Conservation (phyloP, 441 rosid species). For the Euphorbia schlechtendalii region DNA sequence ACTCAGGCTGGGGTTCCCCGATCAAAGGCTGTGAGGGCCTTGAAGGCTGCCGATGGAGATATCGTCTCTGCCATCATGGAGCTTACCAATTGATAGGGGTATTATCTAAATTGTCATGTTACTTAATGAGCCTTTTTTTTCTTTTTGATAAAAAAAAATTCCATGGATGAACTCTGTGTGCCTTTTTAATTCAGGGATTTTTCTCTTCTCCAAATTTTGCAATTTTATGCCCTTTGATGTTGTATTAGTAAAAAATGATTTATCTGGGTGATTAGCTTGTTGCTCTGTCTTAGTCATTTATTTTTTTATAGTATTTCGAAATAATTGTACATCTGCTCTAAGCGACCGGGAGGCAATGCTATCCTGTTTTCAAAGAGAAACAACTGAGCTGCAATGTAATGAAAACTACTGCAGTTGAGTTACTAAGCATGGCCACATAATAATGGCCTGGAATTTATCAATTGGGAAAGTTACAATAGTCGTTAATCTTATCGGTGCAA, state of each 20-base stretch:
- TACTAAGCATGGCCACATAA: too few relatives aligned
- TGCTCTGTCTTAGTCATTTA: too few relatives aligned
- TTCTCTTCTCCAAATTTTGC: constrained; percentile 16
- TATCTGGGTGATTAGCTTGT: constrained; percentile 6
- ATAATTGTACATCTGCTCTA: background rate
- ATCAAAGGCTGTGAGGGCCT: constrained; percentile 64
- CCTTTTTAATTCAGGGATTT: background rate
- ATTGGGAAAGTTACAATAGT: too few relatives aligned
- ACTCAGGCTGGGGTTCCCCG: constrained; percentile 77
- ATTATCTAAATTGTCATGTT: constrained; percentile 7
- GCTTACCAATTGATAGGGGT: constrained; percentile 49
- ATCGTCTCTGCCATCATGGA: constrained; percentile 86
- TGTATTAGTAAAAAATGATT: constrained; percentile 8
- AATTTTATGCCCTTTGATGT: constrained; percentile 11
- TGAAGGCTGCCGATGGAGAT: constrained; percentile 70
- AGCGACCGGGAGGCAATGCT: too few relatives aligned
- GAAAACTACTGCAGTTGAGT: too few relatives aligned
- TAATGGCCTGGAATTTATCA: too few relatives aligned
- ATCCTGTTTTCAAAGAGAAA: background rate
- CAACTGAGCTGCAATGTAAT: too few relatives aligned
- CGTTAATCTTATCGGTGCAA: too few relatives aligned
- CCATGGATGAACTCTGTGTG: constrained; percentile 2
- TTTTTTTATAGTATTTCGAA: too few relatives aligned
- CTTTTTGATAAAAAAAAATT: background rate
- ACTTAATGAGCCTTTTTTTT: background rate